Base-by-base conservation (phyloP, 2,329 filamentous ascomycete genomes). In the Alternaria sp. region DNA sequence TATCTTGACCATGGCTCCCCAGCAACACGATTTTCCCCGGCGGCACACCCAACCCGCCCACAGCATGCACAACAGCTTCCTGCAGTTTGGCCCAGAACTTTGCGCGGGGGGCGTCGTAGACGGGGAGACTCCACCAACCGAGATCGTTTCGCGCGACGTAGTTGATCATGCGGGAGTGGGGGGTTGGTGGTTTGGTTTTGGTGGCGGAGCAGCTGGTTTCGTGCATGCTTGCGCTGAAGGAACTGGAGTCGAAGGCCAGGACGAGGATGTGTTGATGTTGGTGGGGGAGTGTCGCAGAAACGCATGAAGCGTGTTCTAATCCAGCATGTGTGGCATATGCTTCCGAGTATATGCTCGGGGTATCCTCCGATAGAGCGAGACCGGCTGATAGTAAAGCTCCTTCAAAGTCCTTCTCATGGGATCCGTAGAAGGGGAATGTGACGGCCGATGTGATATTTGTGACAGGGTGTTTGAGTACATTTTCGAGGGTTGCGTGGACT, bases 71-170 rank as follows among this genome's bases (percentile, higher is more conserved):
- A 11, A 75, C 68, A 12, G 67, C 59, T 43, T 72, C 67, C 21
- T 74, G 69, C 3, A 75, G 66, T 12, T 62, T 54, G 10, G 67
- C 61, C 73, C 71, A 74, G 40, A 73, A 75, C 15, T 62, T 66
- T 12, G 69, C 71, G 25, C 74, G 65, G 62, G 2, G 67, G 6
- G 28, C 61, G 23, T 73, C 68, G 36, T 68, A 67, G 3, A 73
- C 62, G 1, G 74, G 73, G 21, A 75, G 61, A 12, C 68, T 64
- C 67, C 68, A 75, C 73, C 74, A 74, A 13, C 74, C 73, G 6
- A 74, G 72, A 9, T 63, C 52, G 8, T 65, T 47, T 11, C 67
- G 59, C n/a, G 63, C 50, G 6, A 45, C 45, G 25, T 64, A 61
- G 9, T 51, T 63, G 23, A 65, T 62, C 15, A 65, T 58, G 21